Conservation (phyloP, 345 rosid genomes). For the Ceriops decandra region DNA sequence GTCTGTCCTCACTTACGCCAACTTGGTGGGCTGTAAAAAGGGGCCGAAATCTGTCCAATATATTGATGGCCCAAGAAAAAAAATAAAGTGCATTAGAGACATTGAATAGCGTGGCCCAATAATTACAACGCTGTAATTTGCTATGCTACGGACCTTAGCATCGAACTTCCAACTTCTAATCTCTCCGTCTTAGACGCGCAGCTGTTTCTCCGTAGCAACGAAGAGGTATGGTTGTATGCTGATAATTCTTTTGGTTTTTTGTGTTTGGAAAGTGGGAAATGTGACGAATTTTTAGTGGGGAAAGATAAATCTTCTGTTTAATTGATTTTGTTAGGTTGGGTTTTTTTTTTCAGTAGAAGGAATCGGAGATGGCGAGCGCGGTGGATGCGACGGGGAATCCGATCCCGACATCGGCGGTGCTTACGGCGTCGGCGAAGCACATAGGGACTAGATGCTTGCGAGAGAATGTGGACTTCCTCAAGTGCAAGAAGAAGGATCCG, state of each 20-base stretch:
- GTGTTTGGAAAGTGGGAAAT: conserved; percentile 16
- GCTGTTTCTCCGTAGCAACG: conserved; percentile 4
- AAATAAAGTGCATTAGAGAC: too few relatives aligned
- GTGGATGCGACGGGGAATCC: conserved; percentile 74
- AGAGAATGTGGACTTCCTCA: conserved; percentile 85
- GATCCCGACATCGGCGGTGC: conserved; percentile 91
- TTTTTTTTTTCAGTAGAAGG: background rate
- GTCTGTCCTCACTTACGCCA: too few relatives aligned
- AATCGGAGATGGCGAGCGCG: conserved; percentile 57
- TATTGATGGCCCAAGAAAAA: too few relatives aligned
- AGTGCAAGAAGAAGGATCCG: conserved; percentile 95
- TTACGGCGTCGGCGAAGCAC: conserved; percentile 87
- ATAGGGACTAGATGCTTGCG: conserved; percentile 56
- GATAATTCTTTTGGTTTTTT: background rate
- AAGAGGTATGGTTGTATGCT: background rate
- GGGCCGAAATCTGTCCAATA: too few relatives aligned
- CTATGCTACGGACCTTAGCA: background rate
- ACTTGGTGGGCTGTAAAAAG: too few relatives aligned
- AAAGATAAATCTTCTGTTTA: background rate
- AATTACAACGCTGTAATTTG: too few relatives aligned
- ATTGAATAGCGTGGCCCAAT: too few relatives aligned
- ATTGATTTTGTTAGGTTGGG: background rate
- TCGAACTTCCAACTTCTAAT: conserved; percentile 1
- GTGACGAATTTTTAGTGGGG: conserved; percentile 1
- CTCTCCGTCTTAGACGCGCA: background rate